These are phyloP conservation scores for Capsicum baccatum DNA, from an alignment of 257 asterid species.

Conservation along the genomic window DNA sequence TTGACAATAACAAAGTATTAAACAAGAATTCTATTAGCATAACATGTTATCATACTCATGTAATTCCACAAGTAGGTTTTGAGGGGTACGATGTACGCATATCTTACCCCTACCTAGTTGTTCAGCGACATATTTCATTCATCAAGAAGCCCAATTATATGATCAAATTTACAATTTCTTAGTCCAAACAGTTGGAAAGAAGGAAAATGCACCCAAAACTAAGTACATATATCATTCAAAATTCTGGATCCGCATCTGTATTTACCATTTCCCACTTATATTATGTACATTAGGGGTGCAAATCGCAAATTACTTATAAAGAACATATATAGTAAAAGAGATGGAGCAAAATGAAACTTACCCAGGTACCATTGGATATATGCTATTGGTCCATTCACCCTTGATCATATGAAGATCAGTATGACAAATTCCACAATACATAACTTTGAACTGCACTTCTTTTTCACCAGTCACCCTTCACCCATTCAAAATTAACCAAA, in stretches of 20 bases:
- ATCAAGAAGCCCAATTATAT: not conserved
- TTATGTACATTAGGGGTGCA: not conserved
- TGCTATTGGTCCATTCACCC: slow-evolving; percentile 33
- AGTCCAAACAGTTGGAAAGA: not conserved
- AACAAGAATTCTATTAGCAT: not conserved
- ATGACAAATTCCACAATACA: slow-evolving; percentile 41
- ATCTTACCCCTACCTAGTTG: not conserved
- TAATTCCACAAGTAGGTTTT: not conserved
- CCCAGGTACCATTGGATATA: slow-evolving; percentile 42
- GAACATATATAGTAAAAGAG: not conserved
- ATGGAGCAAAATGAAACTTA: not conserved
- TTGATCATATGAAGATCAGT: slow-evolving; percentile 36
- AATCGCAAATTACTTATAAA: not conserved
- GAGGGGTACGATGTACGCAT: not conserved
- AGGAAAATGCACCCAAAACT: no score
- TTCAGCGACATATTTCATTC: not conserved
- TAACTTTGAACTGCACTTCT: slow-evolving; percentile 39
- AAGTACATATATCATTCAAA: not conserved
- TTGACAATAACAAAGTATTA: not conserved
- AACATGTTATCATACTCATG: not conserved
- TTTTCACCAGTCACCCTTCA: slow-evolving; percentile 36
- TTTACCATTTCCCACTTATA: not conserved
- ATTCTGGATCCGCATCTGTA: not conserved
- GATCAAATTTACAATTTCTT: not conserved
- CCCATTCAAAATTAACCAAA: no score